phyloP scores from a whole-genome alignment of 345 rosid species.

The Luvunga scandens region DNA sequence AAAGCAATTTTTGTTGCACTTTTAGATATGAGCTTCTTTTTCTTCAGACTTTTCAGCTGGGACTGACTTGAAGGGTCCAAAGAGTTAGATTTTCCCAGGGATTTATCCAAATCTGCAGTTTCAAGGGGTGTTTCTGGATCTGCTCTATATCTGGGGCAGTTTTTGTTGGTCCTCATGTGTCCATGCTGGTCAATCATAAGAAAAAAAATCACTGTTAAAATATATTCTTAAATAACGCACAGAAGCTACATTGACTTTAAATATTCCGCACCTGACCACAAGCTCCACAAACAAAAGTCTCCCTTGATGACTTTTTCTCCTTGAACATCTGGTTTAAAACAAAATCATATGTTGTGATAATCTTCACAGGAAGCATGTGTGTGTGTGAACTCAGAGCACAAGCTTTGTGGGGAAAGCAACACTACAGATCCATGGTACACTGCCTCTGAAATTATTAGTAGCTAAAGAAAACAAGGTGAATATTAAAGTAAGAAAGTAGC shows the following conservation, averaged over 20 bases:
- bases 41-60: conserved; percentile 56
- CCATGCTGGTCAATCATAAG: conserved; percentile 65
- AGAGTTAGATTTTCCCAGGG: conserved; percentile 46
- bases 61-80: conserved; percentile 52
- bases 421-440: no score
- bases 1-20: conserved; percentile 41
- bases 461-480: background rate
- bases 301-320: conserved; percentile 97
- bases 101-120: conserved; percentile 52
- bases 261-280: conserved; percentile 76
- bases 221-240: background rate
- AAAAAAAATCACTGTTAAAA: conserved; percentile 5
- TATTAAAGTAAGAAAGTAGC: background rate
- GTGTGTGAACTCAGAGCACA: background rate
- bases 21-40: conserved; percentile 57
- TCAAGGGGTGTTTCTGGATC: conserved; percentile 64
- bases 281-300: conserved; percentile 92
- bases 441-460: background rate
- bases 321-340: conserved; percentile 52
- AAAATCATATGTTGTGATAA: conserved; percentile 9
- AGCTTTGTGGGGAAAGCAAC: no score
- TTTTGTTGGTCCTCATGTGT: conserved; percentile 97
- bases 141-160: conserved; percentile 92
- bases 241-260: background rate
- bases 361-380: background rate